Percentiles rank a stretch among this genome's conserved stretches.
Evolutionary conservation across 345 rosid genomes (phyloP).

Genomic region (Chamaenerion angustifolium): DNA sequence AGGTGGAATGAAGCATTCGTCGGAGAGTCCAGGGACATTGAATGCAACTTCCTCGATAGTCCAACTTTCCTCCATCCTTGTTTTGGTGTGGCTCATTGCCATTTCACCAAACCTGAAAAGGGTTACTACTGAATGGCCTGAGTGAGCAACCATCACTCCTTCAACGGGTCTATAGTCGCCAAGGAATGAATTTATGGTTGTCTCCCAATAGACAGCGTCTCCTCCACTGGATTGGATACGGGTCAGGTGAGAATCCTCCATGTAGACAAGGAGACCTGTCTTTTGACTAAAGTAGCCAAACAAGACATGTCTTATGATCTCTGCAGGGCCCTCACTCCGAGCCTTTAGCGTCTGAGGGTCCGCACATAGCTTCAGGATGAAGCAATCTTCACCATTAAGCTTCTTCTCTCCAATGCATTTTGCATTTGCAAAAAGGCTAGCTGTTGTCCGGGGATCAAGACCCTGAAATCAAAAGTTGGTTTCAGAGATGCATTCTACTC

Average conservation of each 20-base stretch:
- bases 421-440: conserved; percentile 31
- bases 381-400: conserved; percentile 30
- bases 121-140: conserved; percentile 27
- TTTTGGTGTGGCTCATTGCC: conserved; percentile 47
- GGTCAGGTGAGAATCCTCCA: conserved; percentile 41
- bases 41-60: conserved; percentile 93
- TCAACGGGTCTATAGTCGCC: conserved; percentile 25
- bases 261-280: conserved; percentile 31
- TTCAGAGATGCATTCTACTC: too few relatives aligned
- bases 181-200: conserved; percentile 29
- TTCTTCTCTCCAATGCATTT: conserved; percentile 34
- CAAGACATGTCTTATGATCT: conserved; percentile 34
- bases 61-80: conserved; percentile 96
- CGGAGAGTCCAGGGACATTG: conserved; percentile 72
- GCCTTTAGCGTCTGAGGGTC: conserved; percentile 29
- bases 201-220: conserved; percentile 39
- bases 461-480: conserved; percentile 19
- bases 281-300: conserved; percentile 42
- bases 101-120: conserved; percentile 33
- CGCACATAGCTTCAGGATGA: conserved; percentile 31
- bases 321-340: conserved; percentile 36
- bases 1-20: conserved; percentile 87
- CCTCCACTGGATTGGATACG: conserved; percentile 34
- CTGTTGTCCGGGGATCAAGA: conserved; percentile 34
- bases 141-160: conserved; percentile 34